Conservation (phyloP, 306 rosid genomes). For the Lithocarpus polystachyus region DNA sequence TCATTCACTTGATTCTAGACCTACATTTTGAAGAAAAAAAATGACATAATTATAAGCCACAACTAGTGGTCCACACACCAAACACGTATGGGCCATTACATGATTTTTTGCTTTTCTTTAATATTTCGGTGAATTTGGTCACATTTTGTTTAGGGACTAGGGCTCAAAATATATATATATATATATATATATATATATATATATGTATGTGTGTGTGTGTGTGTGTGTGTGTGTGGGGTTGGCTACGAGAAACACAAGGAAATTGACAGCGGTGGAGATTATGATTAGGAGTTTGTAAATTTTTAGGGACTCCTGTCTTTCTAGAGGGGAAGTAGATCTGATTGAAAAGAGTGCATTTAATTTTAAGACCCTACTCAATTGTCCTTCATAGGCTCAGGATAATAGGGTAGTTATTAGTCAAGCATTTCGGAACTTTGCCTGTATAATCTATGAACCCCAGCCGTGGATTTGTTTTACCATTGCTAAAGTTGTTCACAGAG, state of each 20-base stretch:
- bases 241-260: neutral
- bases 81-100: neutral
- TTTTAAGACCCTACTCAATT: neutral
- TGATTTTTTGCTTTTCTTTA: neutral
- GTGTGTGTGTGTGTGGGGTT: neutral
- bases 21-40: neutral
- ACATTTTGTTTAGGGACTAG: conserved; percentile 7
- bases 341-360: neutral
- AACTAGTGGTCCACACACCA: neutral
- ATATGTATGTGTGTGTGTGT: no score
- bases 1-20: neutral
- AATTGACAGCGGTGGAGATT: neutral
- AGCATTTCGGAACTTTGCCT: no score
- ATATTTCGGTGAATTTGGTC: neutral
- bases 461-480: neutral
- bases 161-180: neutral
- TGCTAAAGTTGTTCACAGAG: neutral
- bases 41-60: neutral
- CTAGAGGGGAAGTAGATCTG: neutral
- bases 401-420: neutral
- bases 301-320: neutral
- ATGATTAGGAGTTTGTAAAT: neutral
- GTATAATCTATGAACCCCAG: no score
- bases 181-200: no score
- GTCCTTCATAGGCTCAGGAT: neutral